These are phyloP conservation scores for Rhizopogon roseolus DNA, from an alignment of 768 basidiomycete genomes.

Conservation along the genomic window DNA sequence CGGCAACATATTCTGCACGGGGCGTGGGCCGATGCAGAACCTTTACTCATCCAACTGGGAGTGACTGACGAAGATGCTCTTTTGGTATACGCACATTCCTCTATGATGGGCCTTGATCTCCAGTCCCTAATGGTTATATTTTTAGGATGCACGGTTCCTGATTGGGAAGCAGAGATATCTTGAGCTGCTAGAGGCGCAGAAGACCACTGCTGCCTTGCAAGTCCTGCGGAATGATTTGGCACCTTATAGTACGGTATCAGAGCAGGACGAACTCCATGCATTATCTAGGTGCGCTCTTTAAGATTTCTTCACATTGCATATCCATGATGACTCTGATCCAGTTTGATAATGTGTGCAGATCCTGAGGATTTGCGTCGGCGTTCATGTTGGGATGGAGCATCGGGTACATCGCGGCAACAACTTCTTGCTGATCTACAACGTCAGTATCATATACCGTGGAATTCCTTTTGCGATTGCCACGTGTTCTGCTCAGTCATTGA, in stretches of 20 bases:
- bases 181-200: conserved; percentile 79
- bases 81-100: conserved; percentile 45
- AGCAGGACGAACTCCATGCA: conserved; percentile 77
- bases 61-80: conserved; percentile 63
- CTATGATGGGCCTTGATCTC: background rate
- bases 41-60: conserved; percentile 61
- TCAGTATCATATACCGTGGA: conserved; percentile 28
- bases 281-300: conserved; percentile 69
- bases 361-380: conserved; percentile 76
- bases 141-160: conserved; percentile 76
- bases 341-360: conserved; percentile 90
- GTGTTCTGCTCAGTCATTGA: background rate
- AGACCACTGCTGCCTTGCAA: conserved; percentile 76
- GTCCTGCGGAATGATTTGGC: conserved; percentile 88
- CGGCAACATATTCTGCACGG: conserved; percentile 76
- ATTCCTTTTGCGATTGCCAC: background rate
- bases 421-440: conserved; percentile 81
- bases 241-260: conserved; percentile 71
- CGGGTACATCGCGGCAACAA: conserved; percentile 69
- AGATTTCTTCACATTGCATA: conserved; percentile 8
- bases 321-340: conserved; percentile 26
- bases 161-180: conserved; percentile 96
- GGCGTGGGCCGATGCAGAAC: conserved; percentile 76
- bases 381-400: conserved; percentile 87
- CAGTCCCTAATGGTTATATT: conserved; percentile 12